Evolutionary conservation across 305 asterid species (phyloP), one percentile per base, ranked within the genome.

Genomic region (Nicotiana rustica): DNA sequence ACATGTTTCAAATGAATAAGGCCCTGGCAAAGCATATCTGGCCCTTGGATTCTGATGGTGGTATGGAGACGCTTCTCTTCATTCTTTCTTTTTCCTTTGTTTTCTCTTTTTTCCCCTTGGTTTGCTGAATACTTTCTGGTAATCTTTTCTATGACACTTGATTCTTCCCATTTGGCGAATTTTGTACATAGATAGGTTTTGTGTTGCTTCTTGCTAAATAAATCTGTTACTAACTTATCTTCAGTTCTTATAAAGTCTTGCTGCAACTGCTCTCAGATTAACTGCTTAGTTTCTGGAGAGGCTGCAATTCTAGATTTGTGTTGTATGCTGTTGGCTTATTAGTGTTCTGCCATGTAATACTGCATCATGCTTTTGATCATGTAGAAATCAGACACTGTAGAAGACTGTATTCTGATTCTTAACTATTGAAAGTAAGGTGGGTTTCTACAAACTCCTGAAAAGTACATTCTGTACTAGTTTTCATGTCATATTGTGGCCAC

Each of bases 1-100:
- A 92, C 86, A 96, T 96, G 99, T 95, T 95, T 84, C 97, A 93
- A 89, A 96, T 95, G 98, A 95, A 90, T 89, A 96, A 95, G 89
- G 95, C 91, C 85, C 90, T 93, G 49, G 81, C 98, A 69, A 92
- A 92, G 85, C 98, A 96, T 88, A 93, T 96, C 66, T 92, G 94
- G 95, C 97, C 97, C 67, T 82, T 92, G 91, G 94, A 88, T 84
- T 84, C 97, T 68, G 85, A 87, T 65, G 89, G 93, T 85, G 97
- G 97, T 95, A 91, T 87, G 66, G 49, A 59, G 65, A 15, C 29
- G 10, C 31, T 55, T 76, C 80, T 76, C 66, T 29, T 76, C 21
- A 5, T 83, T 56, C 85, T 47, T 86, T 70, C 60, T 69, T 60
- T 84, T 81, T 57, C 81, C 79, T 49, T 55, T 62, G 78, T 76